Evolutionary conservation across 164 flowering plant genomes (phyloP), one percentile per base, ranked within the genome.

Genomic region (Vitis labrusca): DNA sequence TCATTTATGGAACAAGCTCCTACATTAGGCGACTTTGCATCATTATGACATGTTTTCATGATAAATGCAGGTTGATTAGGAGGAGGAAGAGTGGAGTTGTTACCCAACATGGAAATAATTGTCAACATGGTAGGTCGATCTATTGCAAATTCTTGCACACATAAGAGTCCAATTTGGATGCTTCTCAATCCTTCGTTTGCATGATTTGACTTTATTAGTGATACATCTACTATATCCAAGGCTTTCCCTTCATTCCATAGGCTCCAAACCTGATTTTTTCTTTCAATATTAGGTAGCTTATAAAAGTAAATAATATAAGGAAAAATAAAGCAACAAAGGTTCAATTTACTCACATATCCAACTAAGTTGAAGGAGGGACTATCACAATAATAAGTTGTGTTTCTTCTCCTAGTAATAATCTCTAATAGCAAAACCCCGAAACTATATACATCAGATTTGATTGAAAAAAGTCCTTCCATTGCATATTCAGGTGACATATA

Each of bases 81-180:
- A 15, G 74, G 66, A 37, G 81, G 76, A 37, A 84, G 64, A 7
- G 29, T 52, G 1, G 64, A 19, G 2, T 77, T 76, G 27, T 65
- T 84, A 9, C 73, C 71, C 44, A 86, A 62, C 90, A 82, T 79
- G 44, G 72, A 75, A 11, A 81, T 69, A 9, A 84, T 79, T 1
- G 51, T 10, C 0, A 80, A 63, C 85, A 86, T 86, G 1, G 70
- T 78, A 16, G 88, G 90, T 10, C 88, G 65, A 30, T 82, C 86
- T 0, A 23, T 44, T 17, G 87, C 78, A 13, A 59, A 49, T 19
- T 82, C 83, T 56, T 86, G 86, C 23, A 84, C 87, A 14, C 87
- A 82, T 51, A 86, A 61, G 0, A 86, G 71, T 10, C 82, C 89
- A 8, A 84, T 68, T 51, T 84, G 86, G 8, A 86, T 74, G 69